These are phyloP conservation scores for Ustilago curta DNA, from an alignment of 1,284 basidiomycete genomes.

Conservation along the genomic window DNA sequence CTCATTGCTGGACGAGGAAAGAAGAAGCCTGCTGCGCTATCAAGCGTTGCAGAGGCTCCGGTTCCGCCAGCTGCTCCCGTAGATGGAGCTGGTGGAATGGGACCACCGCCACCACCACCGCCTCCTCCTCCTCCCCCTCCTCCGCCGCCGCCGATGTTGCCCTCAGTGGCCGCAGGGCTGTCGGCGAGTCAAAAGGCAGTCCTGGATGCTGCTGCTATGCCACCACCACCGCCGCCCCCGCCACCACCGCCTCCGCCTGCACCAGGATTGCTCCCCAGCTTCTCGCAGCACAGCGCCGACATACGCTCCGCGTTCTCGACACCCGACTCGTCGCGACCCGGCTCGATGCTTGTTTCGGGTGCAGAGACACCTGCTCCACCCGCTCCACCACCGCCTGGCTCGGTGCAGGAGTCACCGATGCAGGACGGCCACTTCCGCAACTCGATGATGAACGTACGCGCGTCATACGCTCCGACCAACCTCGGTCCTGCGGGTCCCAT, in stretches of 20 bases:
- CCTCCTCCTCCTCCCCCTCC: slow-evolving; percentile 48
- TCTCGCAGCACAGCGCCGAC: slow-evolving; percentile 26
- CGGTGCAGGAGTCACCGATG: slow-evolving; percentile 45
- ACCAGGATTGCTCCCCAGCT: slow-evolving; percentile 31
- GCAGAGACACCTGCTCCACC: slow-evolving; percentile 71
- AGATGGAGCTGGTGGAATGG: slow-evolving; percentile 11
- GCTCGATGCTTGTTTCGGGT: slow-evolving; percentile 38
- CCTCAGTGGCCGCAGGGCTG: slow-evolving; percentile 24
- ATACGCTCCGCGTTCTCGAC: slow-evolving; percentile 53
- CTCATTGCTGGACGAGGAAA: slow-evolving; percentile 39
- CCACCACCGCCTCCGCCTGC: slow-evolving; percentile 50
- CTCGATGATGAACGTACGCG: slow-evolving; percentile 66
- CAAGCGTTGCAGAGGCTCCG: slow-evolving; percentile 27
- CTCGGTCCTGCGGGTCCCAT: slow-evolving; percentile 62
- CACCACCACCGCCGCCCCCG: slow-evolving; percentile 52
- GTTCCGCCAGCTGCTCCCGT: slow-evolving; percentile 40
- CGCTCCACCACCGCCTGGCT: slow-evolving; percentile 69
- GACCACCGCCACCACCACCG: slow-evolving; percentile 41
- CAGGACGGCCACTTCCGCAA: slow-evolving; percentile 47
- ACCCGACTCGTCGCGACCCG: slow-evolving; percentile 50
- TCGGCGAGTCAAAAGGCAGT: slow-evolving; percentile 23
- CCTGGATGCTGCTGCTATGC: slow-evolving; percentile 42
- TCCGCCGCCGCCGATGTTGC: slow-evolving; percentile 39
- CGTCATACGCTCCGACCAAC: slow-evolving; percentile 46
- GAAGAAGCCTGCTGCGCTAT: slow-evolving; percentile 30